A percentile compares a stretch with the other conserved stretches of the same genome.
These are phyloP conservation scores for Choricystis sp. DNA, from an alignment of 139 green algal genomes.

Conservation along the genomic window DNA sequence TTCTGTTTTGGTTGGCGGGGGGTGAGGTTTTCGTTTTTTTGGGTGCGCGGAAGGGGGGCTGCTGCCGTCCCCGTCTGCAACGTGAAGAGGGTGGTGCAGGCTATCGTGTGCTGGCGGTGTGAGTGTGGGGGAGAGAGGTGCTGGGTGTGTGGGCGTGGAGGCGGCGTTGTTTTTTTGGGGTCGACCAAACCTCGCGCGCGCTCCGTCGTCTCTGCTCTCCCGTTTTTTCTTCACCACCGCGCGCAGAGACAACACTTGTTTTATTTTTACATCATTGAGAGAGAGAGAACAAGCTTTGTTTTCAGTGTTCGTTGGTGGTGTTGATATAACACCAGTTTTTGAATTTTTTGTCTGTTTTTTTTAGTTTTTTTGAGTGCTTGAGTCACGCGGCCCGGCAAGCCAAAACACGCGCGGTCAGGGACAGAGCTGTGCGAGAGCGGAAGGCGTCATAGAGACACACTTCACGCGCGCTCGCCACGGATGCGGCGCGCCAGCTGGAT, in stretches of 20 bases:
- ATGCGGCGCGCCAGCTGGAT: conserved; percentile 53
- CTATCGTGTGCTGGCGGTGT: background rate
- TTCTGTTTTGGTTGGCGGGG: background rate
- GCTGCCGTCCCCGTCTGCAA: background rate
- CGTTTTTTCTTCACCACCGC: background rate
- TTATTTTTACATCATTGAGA: too few relatives aligned
- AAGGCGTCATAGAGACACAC: too few relatives aligned
- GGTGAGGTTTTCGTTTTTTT: too few relatives aligned
- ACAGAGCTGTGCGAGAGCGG: background rate
- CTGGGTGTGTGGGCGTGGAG: background rate
- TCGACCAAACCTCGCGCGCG: too few relatives aligned
- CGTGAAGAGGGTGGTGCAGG: background rate
- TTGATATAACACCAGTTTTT: background rate
- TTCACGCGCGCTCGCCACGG: conserved; percentile 29
- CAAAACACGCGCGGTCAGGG: too few relatives aligned
- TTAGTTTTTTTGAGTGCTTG: too few relatives aligned
- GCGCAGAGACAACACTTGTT: too few relatives aligned
- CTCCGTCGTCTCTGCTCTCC: background rate
- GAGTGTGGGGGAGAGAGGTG: background rate
- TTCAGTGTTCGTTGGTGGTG: background rate
- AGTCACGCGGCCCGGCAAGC: too few relatives aligned
- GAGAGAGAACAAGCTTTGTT: background rate
- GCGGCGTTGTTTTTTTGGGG: too few relatives aligned
- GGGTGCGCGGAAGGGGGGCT: background rate
- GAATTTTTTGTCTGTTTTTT: background rate